These are phyloP conservation scores for Carpinus fangiana DNA, from an alignment of 306 rosid genomes.

Conservation along the genomic window DNA sequence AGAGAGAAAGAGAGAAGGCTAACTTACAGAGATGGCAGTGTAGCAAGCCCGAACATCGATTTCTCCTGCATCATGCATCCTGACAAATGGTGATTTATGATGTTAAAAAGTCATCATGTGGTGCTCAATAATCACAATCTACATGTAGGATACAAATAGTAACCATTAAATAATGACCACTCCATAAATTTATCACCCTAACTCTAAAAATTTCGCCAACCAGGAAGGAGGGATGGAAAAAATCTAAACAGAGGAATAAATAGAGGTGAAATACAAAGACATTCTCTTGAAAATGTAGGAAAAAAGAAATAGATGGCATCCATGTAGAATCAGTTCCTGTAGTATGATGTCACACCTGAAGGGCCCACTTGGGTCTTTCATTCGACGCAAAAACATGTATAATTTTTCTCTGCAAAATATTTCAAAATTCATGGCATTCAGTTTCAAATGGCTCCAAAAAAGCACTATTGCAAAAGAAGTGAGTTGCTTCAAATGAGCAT, in stretches of 20 bases:
- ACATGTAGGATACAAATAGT: not conserved
- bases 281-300: not conserved
- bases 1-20: conserved; percentile 9
- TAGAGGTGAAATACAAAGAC: not conserved
- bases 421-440: conserved; percentile 25
- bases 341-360: conserved; percentile 61
- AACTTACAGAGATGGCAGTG: conserved; percentile 94
- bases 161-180: not conserved
- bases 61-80: conserved; percentile 95
- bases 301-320: conserved; percentile 9
- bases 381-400: conserved; percentile 58
- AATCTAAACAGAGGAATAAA: not conserved
- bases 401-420: conserved; percentile 58
- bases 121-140: not conserved
- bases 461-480: conserved; percentile 11
- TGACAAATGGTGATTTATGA: conserved; percentile 27
- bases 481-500: conserved; percentile 27
- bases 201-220: not conserved
- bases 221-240: not conserved
- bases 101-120: conserved; percentile 4
- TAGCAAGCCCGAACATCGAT: conserved; percentile 92
- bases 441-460: conserved; percentile 23
- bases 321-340: conserved; percentile 2
- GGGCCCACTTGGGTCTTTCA: conserved; percentile 87
- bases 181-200: no score